Evolutionary conservation across 495 filamentous ascomycete genomes (phyloP).

Genomic region (Hyphodiscus hymeniophilus): DNA sequence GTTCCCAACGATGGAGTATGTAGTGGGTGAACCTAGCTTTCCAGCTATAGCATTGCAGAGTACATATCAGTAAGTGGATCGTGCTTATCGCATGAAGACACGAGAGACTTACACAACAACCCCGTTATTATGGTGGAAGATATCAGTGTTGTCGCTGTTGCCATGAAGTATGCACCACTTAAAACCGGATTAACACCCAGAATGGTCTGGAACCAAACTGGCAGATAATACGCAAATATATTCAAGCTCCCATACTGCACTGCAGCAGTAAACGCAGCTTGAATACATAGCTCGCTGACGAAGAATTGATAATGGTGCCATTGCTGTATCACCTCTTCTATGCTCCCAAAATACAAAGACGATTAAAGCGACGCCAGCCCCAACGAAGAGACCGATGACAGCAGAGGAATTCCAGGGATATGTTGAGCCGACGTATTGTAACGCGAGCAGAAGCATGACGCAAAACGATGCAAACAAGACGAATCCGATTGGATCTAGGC

Average conservation of each 20-base stretch:
- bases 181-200: slow-evolving; percentile 36
- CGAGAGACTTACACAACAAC: neutral
- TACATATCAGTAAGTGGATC: neutral
- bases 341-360: slow-evolving; percentile 54
- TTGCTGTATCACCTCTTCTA: slow-evolving; percentile 59
- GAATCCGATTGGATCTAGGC: slow-evolving; percentile 59
- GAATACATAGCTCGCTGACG: slow-evolving; percentile 55
- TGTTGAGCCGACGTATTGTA: slow-evolving; percentile 74
- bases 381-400: slow-evolving; percentile 61
- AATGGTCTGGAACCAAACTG: slow-evolving; percentile 85
- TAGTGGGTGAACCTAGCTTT: neutral
- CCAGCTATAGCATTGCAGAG: neutral
- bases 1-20: neutral
- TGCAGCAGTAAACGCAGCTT: slow-evolving; percentile 33
- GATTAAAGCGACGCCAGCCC: slow-evolving; percentile 56
- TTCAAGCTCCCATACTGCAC: slow-evolving; percentile 48
- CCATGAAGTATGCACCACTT: neutral
- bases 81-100: too few species aligned
- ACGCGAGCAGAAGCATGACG: slow-evolving; percentile 61
- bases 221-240: slow-evolving; percentile 58
- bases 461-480: slow-evolving; percentile 61
- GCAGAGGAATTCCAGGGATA: slow-evolving; percentile 59
- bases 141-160: neutral
- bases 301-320: slow-evolving; percentile 61
- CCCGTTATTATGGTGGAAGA: slow-evolving; percentile 34